Evolutionary conservation across 768 basidiomycete species (phyloP), one percentile per base, ranked within the genome.

Genomic region (Boletales sp.): DNA sequence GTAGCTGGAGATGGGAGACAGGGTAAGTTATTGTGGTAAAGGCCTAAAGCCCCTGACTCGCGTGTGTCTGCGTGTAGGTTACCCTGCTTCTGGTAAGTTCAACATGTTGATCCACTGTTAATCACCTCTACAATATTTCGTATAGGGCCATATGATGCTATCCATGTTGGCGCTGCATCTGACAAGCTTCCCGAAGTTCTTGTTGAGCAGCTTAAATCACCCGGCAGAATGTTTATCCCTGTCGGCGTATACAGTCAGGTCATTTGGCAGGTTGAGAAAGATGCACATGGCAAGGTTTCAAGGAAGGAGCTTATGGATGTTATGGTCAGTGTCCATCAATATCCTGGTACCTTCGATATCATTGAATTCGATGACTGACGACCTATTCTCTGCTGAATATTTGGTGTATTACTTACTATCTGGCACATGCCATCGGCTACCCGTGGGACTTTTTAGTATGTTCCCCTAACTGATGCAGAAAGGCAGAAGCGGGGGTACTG

Each of bases 91-190:
- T 18, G 73, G 76, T 71, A 29, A 48, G 71, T 52, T 13, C 12
- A 27, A 7, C 24, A 5, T 6, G 24, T 7, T 27, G 24, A 27
- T 27, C 24, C 24, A 27, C 5, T 27, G 24, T 7, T 27, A 3
- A 27, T 27, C 24, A 6, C 7, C 24, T 27, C 24, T 27, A 27
- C 24, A 27, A 27, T 27, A 9, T n/a, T 14, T n/a, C 47, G 27
- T 15, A 19, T 52, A 81, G 84, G 76, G 4, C 87, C 87, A 0
- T 92, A 84, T 62, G 80, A 91, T 53, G 86, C 82, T 0, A 97
- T 97, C 43, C 94, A 98, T 57, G 94, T 97, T 34, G 95, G 95
- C 4, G 95, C 95, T 0, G 94, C 95, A 0, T 84, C 94, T 0
- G 86, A 90, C 0, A 74, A 61, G 0, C 69, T 93, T 13, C 94